These are phyloP conservation scores for Brassica hybrid DNA, from an alignment of 441 rosid species.

Conservation along the genomic window DNA sequence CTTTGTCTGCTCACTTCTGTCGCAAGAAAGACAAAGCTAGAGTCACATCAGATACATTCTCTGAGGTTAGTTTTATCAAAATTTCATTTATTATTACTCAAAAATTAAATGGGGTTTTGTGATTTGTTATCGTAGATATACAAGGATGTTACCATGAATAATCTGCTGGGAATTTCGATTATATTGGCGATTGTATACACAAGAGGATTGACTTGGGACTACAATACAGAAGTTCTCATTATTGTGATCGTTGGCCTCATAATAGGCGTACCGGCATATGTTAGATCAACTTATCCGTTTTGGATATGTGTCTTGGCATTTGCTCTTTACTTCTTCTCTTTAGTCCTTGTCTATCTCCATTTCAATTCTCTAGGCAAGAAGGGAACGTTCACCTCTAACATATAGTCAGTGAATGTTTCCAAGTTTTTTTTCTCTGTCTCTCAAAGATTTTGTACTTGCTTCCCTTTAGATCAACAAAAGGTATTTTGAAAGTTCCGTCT, in stretches of 20 bases:
- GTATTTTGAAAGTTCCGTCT: background rate
- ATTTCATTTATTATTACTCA: background rate
- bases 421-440: too few relatives aligned
- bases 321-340: constrained; percentile 61
- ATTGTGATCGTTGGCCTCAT: constrained; percentile 55
- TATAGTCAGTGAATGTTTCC: background rate
- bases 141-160: constrained; percentile 66
- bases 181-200: constrained; percentile 58
- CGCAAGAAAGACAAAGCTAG: constrained; percentile 49
- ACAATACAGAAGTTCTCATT: constrained; percentile 58
- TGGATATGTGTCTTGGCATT: constrained; percentile 61
- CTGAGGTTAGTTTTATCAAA: constrained; percentile 46
- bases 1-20: constrained; percentile 48
- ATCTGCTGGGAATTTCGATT: constrained; percentile 50
- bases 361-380: constrained; percentile 17
- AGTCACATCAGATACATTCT: constrained; percentile 57
- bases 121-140: constrained; percentile 47
- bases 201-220: constrained; percentile 58
- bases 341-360: constrained; percentile 55
- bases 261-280: constrained; percentile 53
- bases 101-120: background rate
- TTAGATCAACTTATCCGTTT: constrained; percentile 50
- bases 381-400: constrained; percentile 5
- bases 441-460: too few relatives aligned
- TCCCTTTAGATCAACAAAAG: background rate